These are phyloP conservation scores for Pholiota conissans DNA, from an alignment of 768 basidiomycete genomes.

Conservation along the genomic window DNA sequence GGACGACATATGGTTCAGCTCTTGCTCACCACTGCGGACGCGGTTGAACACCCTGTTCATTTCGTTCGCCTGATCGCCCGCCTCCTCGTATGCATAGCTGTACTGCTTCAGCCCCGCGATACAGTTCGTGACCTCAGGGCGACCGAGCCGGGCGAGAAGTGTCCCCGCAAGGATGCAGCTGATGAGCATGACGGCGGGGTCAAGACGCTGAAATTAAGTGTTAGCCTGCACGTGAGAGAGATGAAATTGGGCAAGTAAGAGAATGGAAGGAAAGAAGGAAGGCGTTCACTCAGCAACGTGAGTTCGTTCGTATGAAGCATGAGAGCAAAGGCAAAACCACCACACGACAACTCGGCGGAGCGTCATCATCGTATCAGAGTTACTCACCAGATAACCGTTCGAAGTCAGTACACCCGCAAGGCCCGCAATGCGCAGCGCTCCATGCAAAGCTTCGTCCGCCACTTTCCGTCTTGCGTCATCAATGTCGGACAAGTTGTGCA, in stretches of 20 bases:
- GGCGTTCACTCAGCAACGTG: not conserved
- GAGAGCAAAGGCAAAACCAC: not conserved
- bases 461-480: constrained; percentile 69
- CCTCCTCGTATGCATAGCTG: constrained; percentile 84
- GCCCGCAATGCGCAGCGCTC: constrained; percentile 87
- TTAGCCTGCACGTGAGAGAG: too few species aligned
- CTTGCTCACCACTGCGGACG: constrained; percentile 41
- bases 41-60: constrained; percentile 55
- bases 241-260: not conserved
- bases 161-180: constrained; percentile 83
- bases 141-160: constrained; percentile 78
- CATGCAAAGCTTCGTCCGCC: constrained; percentile 80
- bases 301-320: too few species aligned
- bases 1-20: constrained; percentile 50
- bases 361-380: constrained; percentile 2
- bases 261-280: not conserved
- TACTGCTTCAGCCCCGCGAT: constrained; percentile 88
- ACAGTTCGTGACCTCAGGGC: constrained; percentile 81
- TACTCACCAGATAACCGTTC: constrained; percentile 81
- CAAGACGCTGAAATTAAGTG: constrained; percentile 64
- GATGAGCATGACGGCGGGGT: constrained; percentile 89
- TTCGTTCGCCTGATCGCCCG: constrained; percentile 72
- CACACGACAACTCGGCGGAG: not conserved
- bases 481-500: constrained; percentile 48
- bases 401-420: constrained; percentile 81